Conservation (phyloP, 1,284 basidiomycete genomes). For the Thelephora terrestris region DNA sequence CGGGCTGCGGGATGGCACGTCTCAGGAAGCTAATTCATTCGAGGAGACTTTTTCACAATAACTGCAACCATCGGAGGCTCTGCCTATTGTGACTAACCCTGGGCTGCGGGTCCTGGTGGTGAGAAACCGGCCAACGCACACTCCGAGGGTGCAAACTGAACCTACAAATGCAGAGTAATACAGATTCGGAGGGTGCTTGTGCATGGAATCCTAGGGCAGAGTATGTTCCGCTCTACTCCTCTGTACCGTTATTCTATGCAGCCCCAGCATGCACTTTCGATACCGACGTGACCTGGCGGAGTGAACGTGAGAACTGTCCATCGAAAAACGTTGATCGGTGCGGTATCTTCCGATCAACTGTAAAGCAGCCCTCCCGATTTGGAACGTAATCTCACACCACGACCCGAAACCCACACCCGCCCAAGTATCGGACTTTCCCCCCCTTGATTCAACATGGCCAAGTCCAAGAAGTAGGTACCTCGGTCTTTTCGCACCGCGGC, state of each 20-base stretch:
- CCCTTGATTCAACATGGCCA: slow-evolving; percentile 49
- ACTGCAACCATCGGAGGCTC: slow-evolving; percentile 32
- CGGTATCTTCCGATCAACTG: not conserved
- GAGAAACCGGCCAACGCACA: slow-evolving; percentile 6
- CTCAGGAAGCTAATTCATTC: slow-evolving; percentile 10
- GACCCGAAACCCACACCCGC: slow-evolving; percentile 20
- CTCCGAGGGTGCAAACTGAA: not conserved
- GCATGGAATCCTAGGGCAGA: slow-evolving; percentile 2
- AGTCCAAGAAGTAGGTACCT: slow-evolving; percentile 64
- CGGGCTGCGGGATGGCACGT: slow-evolving; percentile 44
- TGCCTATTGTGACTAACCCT: slow-evolving; percentile 38
- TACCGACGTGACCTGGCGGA: not conserved
- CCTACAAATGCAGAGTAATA: slow-evolving; percentile 11
- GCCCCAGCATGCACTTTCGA: not conserved
- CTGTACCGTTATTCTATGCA: too few relatives aligned
- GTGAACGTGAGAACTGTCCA: not conserved
- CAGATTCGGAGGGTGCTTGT: slow-evolving; percentile 23
- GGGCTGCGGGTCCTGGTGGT: slow-evolving; percentile 28
- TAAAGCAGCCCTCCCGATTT: slow-evolving; percentile 4
- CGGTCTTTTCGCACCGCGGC: not conserved
- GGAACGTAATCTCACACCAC: not conserved
- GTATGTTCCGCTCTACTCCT: too few relatives aligned
- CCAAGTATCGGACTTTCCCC: slow-evolving; percentile 15
- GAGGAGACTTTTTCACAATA: slow-evolving; percentile 28
- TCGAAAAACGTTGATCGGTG: not conserved